Evolutionary conservation across 2,329 filamentous ascomycete species (phyloP), one percentile per base, ranked within the genome.

Genomic region (Onygena corvina): DNA sequence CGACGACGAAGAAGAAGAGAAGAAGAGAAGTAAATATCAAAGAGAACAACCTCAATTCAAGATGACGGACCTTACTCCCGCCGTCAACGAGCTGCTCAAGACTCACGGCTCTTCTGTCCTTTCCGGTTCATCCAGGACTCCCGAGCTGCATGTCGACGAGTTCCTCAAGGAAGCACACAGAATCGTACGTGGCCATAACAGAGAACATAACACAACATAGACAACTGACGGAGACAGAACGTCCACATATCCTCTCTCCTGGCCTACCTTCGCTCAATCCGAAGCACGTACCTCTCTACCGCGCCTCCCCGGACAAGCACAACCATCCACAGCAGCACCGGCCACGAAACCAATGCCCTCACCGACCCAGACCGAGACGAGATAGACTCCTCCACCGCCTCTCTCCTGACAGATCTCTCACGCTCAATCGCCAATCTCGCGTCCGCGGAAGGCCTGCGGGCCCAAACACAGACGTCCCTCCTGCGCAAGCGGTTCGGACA

Each of bases 81-180:
- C 59, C 0, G 53, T 71, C 33, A 63, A 62, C 42, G 51, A 61
- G 0, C 58, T 70, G 9, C 59, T 71, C 8, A 58, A 57, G 46
- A 48, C 64, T 49, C 63, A 68, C 53, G 48, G 50, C 50, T 52
- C 61, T 60, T 8, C 70, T 66, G 53, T 62, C 63, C 52, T 59
- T 66, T 47, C 61, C 62, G 42, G 59, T 61, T 48, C 48, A 40
- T 45, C 52, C 49, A 47, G 48, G 11, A 53, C 49, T 30, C 49
- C 46, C 1, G 56, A 57, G 21, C 59, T 60, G 23, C 57, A 64
- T 50, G 76, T 92, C 46, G 86, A 95, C 64, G 84, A 84, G 59
- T 98, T 96, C 63, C 72, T 96, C 29, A 88, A 90, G 62, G 90
- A 96, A 68, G 92, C 92, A 48, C 92, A 94, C 68, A 80, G 84